Evolutionary conservation across 176 grass and related monocot genomes (phyloP), one percentile per base, ranked within the genome.

Genomic region (Eragrostis nindensis): DNA sequence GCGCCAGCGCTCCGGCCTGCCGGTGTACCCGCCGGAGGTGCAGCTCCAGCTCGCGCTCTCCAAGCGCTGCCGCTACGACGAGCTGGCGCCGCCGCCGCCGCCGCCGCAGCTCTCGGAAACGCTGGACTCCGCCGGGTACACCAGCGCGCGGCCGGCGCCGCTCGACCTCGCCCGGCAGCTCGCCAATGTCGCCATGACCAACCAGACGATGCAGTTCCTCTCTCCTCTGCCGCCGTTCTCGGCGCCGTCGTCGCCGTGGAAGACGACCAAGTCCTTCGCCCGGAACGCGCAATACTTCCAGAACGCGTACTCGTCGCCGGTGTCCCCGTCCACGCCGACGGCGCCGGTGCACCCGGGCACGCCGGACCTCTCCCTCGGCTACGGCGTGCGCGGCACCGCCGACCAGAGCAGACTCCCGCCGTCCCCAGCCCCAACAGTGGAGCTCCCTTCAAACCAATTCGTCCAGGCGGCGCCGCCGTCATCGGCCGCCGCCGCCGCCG

Each of bases 361-460:
- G 36, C 80, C 57, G 27, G 79, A 86, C 57, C 73, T 87, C 7
- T 76, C 76, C 22, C 16, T 85, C 9, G 74, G 66, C 8, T 80
- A 88, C 60, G 77, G 57, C 61, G 21, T 61, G 18, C 50, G 63
- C 59, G 46, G 12, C 26, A 57, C 53, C 14, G 44, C n/a, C n/a
- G 32, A 83, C 11, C 71, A 50, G 12, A 57, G 71, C 18, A 78
- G 76, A 43, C 77, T 81, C 21, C 71, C 76, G 1, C 62, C 25
- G 36, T 74, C 83, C 7, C 61, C 39, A n/a, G 41, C 45, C 13
- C 60, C 55, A 13, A 81, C 62, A 41, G 50, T 66, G 60, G 92
- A 87, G 87, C 87, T 92, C 92, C 92, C 89, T 94, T 94, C 92
- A 77, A 72, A 22, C 89, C 92, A 91, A 94, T 77, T 87, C 36